Conservation (phyloP, 176 grass and related monocot species). For the Avena atlantica region DNA sequence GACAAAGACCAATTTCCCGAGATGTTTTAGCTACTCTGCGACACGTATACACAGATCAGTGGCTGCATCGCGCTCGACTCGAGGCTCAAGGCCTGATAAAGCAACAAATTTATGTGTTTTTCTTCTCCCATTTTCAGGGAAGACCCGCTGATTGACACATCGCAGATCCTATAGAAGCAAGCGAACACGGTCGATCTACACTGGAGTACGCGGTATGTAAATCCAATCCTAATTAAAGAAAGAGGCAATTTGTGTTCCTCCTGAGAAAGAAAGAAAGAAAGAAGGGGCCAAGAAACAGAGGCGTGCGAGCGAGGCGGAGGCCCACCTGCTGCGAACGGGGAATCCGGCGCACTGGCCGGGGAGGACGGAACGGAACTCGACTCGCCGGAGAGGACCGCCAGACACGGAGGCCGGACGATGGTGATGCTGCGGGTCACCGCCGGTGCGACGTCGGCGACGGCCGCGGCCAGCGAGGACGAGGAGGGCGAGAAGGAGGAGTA, state of each 20-base stretch:
- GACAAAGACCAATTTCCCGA: background rate
- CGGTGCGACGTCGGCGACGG: background rate
- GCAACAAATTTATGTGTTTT: background rate
- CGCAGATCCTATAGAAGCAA: conserved; percentile 4
- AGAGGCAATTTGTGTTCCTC: background rate
- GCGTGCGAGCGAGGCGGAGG: background rate
- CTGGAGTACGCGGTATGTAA: background rate
- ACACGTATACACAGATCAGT: background rate
- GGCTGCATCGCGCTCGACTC: background rate
- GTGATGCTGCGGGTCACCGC: conserved; percentile 66
- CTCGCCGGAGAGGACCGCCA: conserved; percentile 42
- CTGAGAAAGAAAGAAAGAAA: background rate
- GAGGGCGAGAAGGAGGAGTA: conserved; percentile 66
- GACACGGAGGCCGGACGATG: conserved; percentile 52
- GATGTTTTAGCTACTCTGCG: background rate
- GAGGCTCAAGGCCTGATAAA: background rate
- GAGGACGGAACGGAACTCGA: conserved; percentile 58
- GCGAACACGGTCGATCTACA: background rate
- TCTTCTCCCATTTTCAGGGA: background rate
- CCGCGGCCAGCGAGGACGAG: conserved; percentile 24
- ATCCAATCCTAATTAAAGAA: background rate
- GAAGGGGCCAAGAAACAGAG: background rate
- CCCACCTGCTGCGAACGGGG: conserved; percentile 56
- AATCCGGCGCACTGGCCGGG: conserved; percentile 57
- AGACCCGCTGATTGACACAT: background rate